These are phyloP conservation scores for Cornus kousa DNA, from an alignment of 148 eudicot genomes.

Conservation along the genomic window DNA sequence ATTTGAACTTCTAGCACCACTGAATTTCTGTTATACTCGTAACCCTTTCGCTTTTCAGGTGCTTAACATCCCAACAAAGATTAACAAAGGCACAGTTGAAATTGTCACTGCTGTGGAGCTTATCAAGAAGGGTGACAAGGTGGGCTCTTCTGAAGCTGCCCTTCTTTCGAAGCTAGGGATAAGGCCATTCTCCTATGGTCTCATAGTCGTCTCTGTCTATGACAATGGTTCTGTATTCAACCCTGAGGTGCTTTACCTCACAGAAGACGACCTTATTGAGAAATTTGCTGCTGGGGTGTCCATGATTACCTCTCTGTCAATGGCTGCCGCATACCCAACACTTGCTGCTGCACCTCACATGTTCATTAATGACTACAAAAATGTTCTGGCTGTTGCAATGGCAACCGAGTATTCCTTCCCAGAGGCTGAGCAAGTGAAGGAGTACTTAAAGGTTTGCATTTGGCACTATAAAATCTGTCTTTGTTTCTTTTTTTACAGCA, in stretches of 20 bases:
- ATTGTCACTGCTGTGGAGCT: conserved; percentile 56
- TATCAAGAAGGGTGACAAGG: conserved; percentile 63
- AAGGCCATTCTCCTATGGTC: conserved; percentile 58
- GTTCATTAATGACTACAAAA: conserved; percentile 59
- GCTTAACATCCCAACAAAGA: conserved; percentile 61
- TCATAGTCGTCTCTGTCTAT: conserved; percentile 38
- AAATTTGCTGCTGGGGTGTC: conserved; percentile 41
- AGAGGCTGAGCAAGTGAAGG: conserved; percentile 50
- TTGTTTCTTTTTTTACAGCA: not conserved
- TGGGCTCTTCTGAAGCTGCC: conserved; percentile 60
- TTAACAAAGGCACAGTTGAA: conserved; percentile 72
- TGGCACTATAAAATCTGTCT: not conserved
- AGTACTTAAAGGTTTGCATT: conserved; percentile 40
- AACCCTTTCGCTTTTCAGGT: conserved; percentile 15
- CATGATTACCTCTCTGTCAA: conserved; percentile 35
- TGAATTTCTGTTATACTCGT: not conserved
- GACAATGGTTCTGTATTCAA: conserved; percentile 55
- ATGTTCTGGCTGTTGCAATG: conserved; percentile 44
- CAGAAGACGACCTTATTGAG: conserved; percentile 47
- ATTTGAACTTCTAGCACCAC: not conserved
- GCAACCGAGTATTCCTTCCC: conserved; percentile 55
- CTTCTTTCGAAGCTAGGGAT: conserved; percentile 50
- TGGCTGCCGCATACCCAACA: conserved; percentile 41
- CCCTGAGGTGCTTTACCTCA: conserved; percentile 53
- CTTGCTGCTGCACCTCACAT: conserved; percentile 50